Percentiles rank a stretch among this genome's conserved stretches.
phyloP scores from a whole-genome alignment of 1,284 basidiomycete species.

The Boletus smithii region DNA sequence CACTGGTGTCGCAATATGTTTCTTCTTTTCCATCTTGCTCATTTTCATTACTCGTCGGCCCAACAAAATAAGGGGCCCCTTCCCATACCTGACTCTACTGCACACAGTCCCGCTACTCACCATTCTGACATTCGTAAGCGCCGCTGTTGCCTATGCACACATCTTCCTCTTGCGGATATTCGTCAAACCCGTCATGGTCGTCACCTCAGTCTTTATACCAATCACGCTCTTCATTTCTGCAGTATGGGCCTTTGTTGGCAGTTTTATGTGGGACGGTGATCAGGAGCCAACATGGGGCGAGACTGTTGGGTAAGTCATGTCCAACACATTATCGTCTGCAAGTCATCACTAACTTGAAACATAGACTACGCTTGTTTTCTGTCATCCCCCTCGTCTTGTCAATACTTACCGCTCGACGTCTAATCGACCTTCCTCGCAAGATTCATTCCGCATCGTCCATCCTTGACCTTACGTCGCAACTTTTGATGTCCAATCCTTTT shows the following conservation, averaged over 20 bases:
- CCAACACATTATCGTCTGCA: background rate
- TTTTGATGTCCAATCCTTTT: constrained; percentile 78
- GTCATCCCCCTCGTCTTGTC: constrained; percentile 72
- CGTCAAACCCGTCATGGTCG: constrained; percentile 77
- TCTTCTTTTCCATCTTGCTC: constrained; percentile 60
- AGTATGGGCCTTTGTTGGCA: constrained; percentile 85
- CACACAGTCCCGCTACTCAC: constrained; percentile 84
- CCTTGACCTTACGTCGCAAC: constrained; percentile 75
- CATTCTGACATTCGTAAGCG: constrained; percentile 71
- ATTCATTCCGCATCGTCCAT: constrained; percentile 72
- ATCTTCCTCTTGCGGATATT: constrained; percentile 76
- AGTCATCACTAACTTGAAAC: constrained; percentile 2
- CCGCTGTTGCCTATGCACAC: constrained; percentile 71
- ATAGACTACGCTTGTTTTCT: constrained; percentile 72
- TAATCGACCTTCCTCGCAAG: constrained; percentile 64
- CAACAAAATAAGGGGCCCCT: constrained; percentile 36
- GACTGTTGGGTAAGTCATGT: constrained; percentile 65
- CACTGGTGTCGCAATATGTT: constrained; percentile 52
- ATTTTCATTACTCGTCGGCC: constrained; percentile 52
- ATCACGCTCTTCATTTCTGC: constrained; percentile 78
- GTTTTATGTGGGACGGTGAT: constrained; percentile 80
- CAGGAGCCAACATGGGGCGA: constrained; percentile 74
- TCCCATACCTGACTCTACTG: constrained; percentile 72
- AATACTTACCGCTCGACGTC: constrained; percentile 65
- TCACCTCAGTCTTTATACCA: constrained; percentile 78